phyloP scores from a whole-genome alignment of 306 rosid species.

The Rosa persica region DNA sequence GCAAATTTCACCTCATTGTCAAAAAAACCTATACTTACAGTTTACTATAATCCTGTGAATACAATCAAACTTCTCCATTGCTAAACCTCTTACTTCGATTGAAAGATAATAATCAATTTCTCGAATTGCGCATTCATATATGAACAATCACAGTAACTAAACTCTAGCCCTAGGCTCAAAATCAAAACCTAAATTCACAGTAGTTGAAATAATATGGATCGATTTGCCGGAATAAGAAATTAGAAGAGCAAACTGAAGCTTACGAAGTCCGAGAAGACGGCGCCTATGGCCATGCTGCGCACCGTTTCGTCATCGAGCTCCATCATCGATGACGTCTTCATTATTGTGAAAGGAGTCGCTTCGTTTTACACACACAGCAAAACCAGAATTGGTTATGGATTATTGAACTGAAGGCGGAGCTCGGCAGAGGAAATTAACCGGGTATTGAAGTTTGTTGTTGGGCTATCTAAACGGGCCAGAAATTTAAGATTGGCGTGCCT shows the following conservation, averaged over 20 bases:
- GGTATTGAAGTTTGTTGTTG: too few species aligned
- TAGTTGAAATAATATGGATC: neutral
- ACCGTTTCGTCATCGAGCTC: slow-evolving; percentile 69
- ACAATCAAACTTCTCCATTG: neutral
- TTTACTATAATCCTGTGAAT: neutral
- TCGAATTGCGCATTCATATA: neutral
- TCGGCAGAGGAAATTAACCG: neutral
- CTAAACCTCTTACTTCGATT: neutral
- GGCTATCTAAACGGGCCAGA: neutral
- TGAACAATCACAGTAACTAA: neutral
- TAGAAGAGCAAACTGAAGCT: slow-evolving; percentile 17
- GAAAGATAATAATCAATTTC: neutral
- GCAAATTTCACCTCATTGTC: slow-evolving; percentile 9
- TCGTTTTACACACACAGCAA: neutral
- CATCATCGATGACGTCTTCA: slow-evolving; percentile 51
- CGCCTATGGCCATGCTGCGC: slow-evolving; percentile 83
- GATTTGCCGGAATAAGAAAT: neutral
- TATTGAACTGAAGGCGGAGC: neutral
- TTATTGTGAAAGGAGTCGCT: slow-evolving; percentile 14
- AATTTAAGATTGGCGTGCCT: too few species aligned
- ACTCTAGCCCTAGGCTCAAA: neutral
- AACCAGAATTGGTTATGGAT: neutral
- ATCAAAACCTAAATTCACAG: slow-evolving; percentile 1
- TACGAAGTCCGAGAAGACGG: slow-evolving; percentile 89
- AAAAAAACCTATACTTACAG: neutral